Evolutionary conservation across 202 grass and related monocot species (phyloP), one percentile per base, ranked within the genome.

Genomic region (Panicum virgatum): DNA sequence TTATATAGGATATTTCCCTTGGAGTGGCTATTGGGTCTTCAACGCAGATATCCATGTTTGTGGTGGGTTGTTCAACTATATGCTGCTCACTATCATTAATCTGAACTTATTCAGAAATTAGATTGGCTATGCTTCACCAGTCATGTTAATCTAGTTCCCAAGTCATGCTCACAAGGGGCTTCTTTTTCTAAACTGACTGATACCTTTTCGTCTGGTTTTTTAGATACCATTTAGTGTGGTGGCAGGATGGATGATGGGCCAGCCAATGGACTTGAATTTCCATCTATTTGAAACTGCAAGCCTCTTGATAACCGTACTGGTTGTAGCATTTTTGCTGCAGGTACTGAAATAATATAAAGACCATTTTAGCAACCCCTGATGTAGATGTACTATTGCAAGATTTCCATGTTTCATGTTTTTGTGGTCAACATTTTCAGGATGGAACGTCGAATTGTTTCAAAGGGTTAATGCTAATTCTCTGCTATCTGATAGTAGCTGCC

Each of bases 361-460:
- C 42, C 5, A 72, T n/a, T n/a, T n/a, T n/a, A n/a, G n/a, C n/a
- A n/a, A n/a, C n/a, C n/a, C n/a, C n/a, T n/a, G n/a, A n/a, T n/a
- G n/a, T n/a, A n/a, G n/a, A 7, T 82, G 62, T 67, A 18, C 2
- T 78, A 82, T 82, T 19, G 7, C 4, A 65, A 20, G 29, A 80
- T 64, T n/a, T 69, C 9, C 25, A 18, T 25, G 25, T 40, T 57
- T 22, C 25, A 22, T 30, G 23, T 4, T 12, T 66, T 70, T 44
- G 18, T 44, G 48, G n/a, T 63, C 13, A 34, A 51, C 26, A 76
- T 57, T 84, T 86, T 59, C 80, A 94, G 91, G 84, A 97, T 48
- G 94, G 89, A n/a, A 94, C 94, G 26, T 91, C 91, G 6, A 97
- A 94, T 73, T 97, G 90, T 74, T 82, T 97, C 44, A 93, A 97